These are phyloP conservation scores for Lichtheimia ramosa DNA, from an alignment of 371 early-diverging fungal genomes.

Conservation along the genomic window DNA sequence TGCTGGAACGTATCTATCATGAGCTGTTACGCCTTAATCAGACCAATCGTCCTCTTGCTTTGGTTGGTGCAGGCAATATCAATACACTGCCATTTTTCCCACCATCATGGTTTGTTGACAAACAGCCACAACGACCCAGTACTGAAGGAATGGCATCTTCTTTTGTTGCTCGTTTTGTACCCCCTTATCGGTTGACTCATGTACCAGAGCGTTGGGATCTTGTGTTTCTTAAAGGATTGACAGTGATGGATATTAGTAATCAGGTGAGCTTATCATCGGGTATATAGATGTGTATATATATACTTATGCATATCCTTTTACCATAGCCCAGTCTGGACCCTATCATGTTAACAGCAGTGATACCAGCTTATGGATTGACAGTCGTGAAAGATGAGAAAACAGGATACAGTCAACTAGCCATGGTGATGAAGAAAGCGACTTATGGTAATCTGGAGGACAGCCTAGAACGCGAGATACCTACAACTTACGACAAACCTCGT, in stretches of 20 bases:
- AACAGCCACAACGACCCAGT: conserved; percentile 23
- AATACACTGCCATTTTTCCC: conserved; percentile 40
- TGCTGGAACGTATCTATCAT: conserved; percentile 33
- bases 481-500: conserved; percentile 32
- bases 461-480: conserved; percentile 27
- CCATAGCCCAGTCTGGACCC: conserved; percentile 30
- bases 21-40: conserved; percentile 38
- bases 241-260: conserved; percentile 27
- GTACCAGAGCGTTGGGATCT: conserved; percentile 47
- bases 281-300: background rate
- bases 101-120: conserved; percentile 41
- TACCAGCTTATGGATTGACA: conserved; percentile 36
- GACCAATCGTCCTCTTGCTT: conserved; percentile 30
- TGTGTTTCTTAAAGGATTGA: conserved; percentile 44
- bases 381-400: conserved; percentile 28
- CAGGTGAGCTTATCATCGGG: conserved; percentile 24
- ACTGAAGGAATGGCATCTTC: conserved; percentile 39
- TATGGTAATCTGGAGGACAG: conserved; percentile 37
- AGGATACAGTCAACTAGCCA: conserved; percentile 35
- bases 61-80: conserved; percentile 26
- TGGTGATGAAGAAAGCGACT: conserved; percentile 43
- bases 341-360: conserved; percentile 22
- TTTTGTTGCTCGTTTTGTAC: conserved; percentile 41
- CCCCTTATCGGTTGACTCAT: conserved; percentile 33
- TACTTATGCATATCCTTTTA: background rate